Evolutionary conservation across 306 rosid genomes (phyloP), one percentile per base, ranked within the genome.

Genomic region (Canavalia ensiformis): DNA sequence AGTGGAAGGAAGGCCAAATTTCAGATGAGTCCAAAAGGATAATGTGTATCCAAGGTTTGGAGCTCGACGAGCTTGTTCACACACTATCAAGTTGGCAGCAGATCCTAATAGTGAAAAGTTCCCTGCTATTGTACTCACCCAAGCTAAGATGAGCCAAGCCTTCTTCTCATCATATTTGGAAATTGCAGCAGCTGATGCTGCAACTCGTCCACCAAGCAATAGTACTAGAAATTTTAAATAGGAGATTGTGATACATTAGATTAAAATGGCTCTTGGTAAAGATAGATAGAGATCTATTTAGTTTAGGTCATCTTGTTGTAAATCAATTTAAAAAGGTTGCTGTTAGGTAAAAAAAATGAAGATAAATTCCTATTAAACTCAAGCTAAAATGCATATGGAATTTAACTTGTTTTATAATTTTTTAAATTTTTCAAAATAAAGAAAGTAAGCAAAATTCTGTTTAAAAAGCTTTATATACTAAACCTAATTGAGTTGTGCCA

Each of bases 1-100:
- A 68, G 98, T 95, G 50, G 98, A 95, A 41, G 99, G 98, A 29
- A 91, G 60, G 28, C 99, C 97, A 79, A 93, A 95, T 79, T 93
- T 91, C 42, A 95, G 92, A 82, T 93, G 99, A 68, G 35, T 91
- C 97, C 94, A 91, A 55, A 95, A 93, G 35, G 99, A 88, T 75
- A 93, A 80, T 50, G 82, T 91, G 85, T 93, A 95, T 0, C 89
- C 77, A 50, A 82, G 84, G 66, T 78, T 86, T 47, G 97, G 91
- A 5, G 93, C 76, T 12, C 82, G 84, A 9, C 96, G 90, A 78
- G 99, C 99, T 80, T 95, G 99, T 72, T 95, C 97, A 50, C 96
- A 93, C 54, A 93, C 98, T 3, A 93, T 92, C 86, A 95, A 90
- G 85, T 93, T 95, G 0, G 99, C 98, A 37, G 97, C 98, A 3